Evolutionary conservation across 768 basidiomycete genomes (phyloP).

Genomic region (Grammothele lineata): DNA sequence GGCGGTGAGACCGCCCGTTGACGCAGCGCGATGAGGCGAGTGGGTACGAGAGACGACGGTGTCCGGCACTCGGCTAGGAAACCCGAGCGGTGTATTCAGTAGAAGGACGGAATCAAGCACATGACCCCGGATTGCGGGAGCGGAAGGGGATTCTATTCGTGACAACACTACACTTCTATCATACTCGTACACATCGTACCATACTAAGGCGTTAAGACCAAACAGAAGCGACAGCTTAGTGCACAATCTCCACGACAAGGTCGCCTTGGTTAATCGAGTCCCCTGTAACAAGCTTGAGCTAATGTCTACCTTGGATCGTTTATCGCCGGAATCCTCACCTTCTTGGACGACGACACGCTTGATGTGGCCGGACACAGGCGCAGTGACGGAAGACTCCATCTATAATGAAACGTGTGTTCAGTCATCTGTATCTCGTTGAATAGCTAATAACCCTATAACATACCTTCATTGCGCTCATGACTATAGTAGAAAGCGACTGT

Average conservation of each 20-base stretch:
- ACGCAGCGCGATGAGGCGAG: too few relatives aligned
- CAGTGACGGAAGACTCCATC: constrained; percentile 98
- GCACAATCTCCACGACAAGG: constrained; percentile 83
- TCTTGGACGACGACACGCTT: constrained; percentile 90
- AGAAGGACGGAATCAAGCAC: too few relatives aligned
- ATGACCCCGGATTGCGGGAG: constrained; percentile 2
- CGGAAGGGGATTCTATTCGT: constrained; percentile 4
- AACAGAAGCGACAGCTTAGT: constrained; percentile 33
- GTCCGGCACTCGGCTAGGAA: too few relatives aligned
- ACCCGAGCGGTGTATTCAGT: too few relatives aligned
- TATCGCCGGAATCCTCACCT: constrained; percentile 40
- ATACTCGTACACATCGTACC: constrained; percentile 16
- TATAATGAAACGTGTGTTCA: constrained; percentile 28
- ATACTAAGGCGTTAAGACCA: background rate
- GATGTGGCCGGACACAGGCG: constrained; percentile 94
- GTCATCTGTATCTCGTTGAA: too few relatives aligned
- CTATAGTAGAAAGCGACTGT: constrained; percentile 33
- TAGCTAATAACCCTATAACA: constrained; percentile 28
- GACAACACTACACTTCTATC: constrained; percentile 15
- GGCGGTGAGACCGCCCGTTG: too few relatives aligned
- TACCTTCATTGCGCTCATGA: constrained; percentile 96
- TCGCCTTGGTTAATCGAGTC: constrained; percentile 97
- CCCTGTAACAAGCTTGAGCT: constrained; percentile 37
- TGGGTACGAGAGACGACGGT: too few relatives aligned
- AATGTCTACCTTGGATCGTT: constrained; percentile 3